phyloP scores from a whole-genome alignment of 768 basidiomycete genomes.

The Leccinellum luteum region DNA sequence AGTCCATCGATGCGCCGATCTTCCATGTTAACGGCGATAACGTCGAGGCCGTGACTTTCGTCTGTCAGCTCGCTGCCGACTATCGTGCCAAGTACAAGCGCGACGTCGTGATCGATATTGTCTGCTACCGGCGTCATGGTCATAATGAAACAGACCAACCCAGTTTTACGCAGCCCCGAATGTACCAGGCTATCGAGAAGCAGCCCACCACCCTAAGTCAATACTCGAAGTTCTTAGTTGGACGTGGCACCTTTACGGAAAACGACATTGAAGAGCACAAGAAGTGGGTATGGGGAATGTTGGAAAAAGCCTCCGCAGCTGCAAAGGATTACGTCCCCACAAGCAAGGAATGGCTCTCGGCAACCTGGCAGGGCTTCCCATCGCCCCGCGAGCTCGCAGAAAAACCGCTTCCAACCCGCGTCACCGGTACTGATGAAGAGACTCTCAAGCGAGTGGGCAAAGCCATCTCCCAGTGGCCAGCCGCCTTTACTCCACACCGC shows the following conservation, averaged over 20 bases:
- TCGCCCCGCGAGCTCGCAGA: conserved; percentile 95
- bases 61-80: conserved; percentile 96
- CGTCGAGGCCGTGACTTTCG: conserved; percentile 96
- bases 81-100: conserved; percentile 98
- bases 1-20: conserved; percentile 96
- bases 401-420: conserved; percentile 83
- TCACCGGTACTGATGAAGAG: conserved; percentile 77
- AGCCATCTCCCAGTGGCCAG: conserved; percentile 81
- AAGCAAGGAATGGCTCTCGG: conserved; percentile 95
- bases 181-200: conserved; percentile 96
- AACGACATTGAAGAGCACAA: conserved; percentile 98
- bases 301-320: conserved; percentile 92
- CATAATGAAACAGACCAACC: conserved; percentile 99
- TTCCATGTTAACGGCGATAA: conserved; percentile 99
- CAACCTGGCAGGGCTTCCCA: conserved; percentile 98
- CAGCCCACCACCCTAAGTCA: conserved; percentile 90
- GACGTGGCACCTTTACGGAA: conserved; percentile 91
- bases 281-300: conserved; percentile 99
- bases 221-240: conserved; percentile 88
- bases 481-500: conserved; percentile 82
- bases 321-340: conserved; percentile 96
- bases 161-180: conserved; percentile 95
- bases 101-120: conserved; percentile 97
- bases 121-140: conserved; percentile 98
- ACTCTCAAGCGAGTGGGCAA: conserved; percentile 83